Conservation (phyloP, 192 early-diverging fungal species). For the Rhizophagus prolifer region DNA sequence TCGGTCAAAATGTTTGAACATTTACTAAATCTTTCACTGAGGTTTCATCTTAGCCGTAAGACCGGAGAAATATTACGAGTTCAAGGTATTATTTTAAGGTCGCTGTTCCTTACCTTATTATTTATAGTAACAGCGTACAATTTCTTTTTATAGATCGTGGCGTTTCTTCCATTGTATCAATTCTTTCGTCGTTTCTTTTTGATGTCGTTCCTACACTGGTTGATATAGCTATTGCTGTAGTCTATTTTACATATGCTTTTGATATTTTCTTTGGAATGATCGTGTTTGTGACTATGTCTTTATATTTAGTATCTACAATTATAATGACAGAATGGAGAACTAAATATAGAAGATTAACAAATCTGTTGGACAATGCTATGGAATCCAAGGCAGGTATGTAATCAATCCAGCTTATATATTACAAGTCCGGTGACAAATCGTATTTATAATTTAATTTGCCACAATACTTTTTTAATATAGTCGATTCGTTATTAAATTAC, state of each 20-base stretch:
- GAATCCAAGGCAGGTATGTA: slow-evolving; percentile 65
- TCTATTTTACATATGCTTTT: slow-evolving; percentile 64
- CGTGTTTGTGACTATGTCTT: slow-evolving; percentile 80
- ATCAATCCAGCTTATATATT: slow-evolving; percentile 37
- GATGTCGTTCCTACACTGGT: slow-evolving; percentile 85
- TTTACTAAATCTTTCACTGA: slow-evolving; percentile 77
- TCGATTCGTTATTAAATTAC: slow-evolving; percentile 95
- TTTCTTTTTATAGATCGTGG: slow-evolving; percentile 52
- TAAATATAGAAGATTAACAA: slow-evolving; percentile 70
- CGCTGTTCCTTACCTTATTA: background rate
- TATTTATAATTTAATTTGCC: background rate
- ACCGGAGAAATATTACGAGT: slow-evolving; percentile 95
- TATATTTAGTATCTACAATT: slow-evolving; percentile 78
- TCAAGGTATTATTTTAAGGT: slow-evolving; percentile 45
- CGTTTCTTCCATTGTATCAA: slow-evolving; percentile 69
- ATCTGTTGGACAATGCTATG: slow-evolving; percentile 74
- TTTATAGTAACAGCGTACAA: background rate
- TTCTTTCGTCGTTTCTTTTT: slow-evolving; percentile 82
- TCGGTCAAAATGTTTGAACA: slow-evolving; percentile 89
- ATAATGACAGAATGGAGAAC: slow-evolving; percentile 83
- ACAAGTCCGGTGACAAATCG: too few relatives aligned
- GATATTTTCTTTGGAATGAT: slow-evolving; percentile 80
- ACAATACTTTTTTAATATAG: slow-evolving; percentile 50
- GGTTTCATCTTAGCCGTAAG: slow-evolving; percentile 90
- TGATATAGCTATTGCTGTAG: slow-evolving; percentile 79